Conservation (phyloP, 139 green algal species). For the Nannochloris sp. region DNA sequence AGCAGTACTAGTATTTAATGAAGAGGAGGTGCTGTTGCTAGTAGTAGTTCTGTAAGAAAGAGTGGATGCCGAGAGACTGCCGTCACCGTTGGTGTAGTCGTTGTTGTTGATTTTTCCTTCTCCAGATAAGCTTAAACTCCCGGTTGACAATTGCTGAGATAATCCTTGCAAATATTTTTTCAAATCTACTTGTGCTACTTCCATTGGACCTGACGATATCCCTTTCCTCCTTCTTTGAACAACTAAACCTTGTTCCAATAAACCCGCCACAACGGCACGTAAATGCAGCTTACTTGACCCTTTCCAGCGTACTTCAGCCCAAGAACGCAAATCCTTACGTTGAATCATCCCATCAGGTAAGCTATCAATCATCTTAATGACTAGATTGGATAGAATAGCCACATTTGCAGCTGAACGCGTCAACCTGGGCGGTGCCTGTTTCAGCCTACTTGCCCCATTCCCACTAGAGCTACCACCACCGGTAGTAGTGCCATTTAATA, state of each 20-base stretch:
- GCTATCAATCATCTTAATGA: neutral
- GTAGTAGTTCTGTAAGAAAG: no score
- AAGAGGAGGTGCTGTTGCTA: no score
- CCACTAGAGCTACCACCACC: no score
- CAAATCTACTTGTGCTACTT: neutral
- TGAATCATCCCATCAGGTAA: neutral
- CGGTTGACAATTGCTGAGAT: no score
- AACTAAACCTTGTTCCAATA: slow-evolving; percentile 7
- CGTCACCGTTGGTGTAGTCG: no score
- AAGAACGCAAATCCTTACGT: neutral
- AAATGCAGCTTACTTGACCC: neutral
- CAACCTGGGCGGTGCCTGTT: neutral
- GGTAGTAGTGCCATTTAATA: no score
- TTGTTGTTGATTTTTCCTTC: no score
- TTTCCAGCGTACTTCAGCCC: neutral
- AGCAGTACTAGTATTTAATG: no score
- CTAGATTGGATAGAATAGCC: neutral
- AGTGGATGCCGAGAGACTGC: no score
- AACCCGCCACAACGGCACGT: neutral
- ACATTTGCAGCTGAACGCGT: neutral
- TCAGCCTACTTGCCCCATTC: no score
- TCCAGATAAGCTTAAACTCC: no score
- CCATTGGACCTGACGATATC: neutral
- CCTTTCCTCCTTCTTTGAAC: slow-evolving; percentile 2
- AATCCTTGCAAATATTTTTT: neutral